Conservation (phyloP, 2,329 filamentous ascomycete species). For the Penicillium palitans region DNA sequence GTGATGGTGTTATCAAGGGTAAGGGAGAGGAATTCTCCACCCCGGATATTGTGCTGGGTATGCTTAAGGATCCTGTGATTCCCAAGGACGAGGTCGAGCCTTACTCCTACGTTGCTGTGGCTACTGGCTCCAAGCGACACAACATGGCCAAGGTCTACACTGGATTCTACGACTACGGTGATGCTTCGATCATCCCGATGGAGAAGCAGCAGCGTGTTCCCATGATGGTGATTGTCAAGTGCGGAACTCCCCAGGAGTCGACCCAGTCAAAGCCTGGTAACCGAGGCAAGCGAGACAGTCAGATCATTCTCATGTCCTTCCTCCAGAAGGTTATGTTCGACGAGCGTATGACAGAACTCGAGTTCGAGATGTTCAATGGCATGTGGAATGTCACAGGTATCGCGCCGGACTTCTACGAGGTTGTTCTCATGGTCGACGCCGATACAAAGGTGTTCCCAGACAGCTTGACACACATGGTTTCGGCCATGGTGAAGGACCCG, state of each 20-base stretch:
- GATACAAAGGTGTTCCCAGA: conserved; percentile 99
- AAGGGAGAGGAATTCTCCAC: conserved; percentile 84
- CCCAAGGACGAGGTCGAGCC: conserved; percentile 78
- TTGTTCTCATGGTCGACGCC: conserved; percentile 98
- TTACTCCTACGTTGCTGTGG: conserved; percentile 95
- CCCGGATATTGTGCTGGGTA: conserved; percentile 82
- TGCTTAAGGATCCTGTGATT: conserved; percentile 91
- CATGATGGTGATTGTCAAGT: conserved; percentile 96
- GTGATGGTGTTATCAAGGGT: conserved; percentile 96
- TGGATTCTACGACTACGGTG: conserved; percentile 96
- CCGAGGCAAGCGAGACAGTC: conserved; percentile 96
- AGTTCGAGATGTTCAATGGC: conserved; percentile 99
- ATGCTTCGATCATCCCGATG: conserved; percentile 71
- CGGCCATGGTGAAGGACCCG: conserved; percentile 97
- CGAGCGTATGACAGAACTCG: conserved; percentile 98
- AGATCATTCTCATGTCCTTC: conserved; percentile 99
- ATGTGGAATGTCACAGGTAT: conserved; percentile 99
- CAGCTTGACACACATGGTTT: conserved; percentile 97
- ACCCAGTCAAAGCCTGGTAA: conserved; percentile 87
- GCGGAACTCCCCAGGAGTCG: conserved; percentile 85
- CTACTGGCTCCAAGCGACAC: conserved; percentile 93
- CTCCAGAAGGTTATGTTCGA: conserved; percentile 99
- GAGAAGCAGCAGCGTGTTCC: conserved; percentile 96
- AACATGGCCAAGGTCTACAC: conserved; percentile 99
- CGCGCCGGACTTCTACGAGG: conserved; percentile 95